These are phyloP conservation scores for Alternaria metachromatica DNA, from an alignment of 2,329 filamentous ascomycete genomes.

Conservation along the genomic window DNA sequence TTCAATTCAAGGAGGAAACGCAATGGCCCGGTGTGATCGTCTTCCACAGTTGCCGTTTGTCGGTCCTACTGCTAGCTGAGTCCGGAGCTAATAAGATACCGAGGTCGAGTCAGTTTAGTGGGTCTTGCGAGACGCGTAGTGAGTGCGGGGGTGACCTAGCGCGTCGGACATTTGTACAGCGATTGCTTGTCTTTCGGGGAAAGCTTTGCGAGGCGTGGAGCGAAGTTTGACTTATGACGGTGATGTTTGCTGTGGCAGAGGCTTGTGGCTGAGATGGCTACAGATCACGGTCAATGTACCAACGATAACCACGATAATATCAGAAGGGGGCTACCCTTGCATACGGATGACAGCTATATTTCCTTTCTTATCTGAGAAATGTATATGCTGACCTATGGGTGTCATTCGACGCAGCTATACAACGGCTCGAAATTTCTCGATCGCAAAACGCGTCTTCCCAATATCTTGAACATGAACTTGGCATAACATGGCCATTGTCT, in stretches of 20 bases:
- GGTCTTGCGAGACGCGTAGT: slow-evolving; percentile 1
- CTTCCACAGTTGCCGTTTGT: neutral
- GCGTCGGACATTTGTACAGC: neutral
- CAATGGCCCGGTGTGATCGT: neutral
- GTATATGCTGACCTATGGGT: neutral
- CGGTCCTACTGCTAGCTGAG: neutral
- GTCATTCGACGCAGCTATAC: neutral
- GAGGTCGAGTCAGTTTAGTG: slow-evolving; percentile 23
- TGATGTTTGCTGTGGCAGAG: neutral
- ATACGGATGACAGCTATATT: neutral
- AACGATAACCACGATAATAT: neutral
- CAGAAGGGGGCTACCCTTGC: neutral
- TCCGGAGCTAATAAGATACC: slow-evolving; percentile 18
- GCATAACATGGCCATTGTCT: neutral
- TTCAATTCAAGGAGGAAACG: neutral
- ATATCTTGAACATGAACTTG: neutral
- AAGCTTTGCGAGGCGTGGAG: neutral
- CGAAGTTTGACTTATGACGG: neutral
- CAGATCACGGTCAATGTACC: neutral
- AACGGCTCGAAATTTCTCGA: neutral
- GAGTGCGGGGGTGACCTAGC: slow-evolving; percentile 21
- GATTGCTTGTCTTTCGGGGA: neutral
- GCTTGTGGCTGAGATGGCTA: neutral
- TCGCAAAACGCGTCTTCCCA: neutral
- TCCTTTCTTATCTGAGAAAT: neutral